Evolutionary conservation across 768 basidiomycete genomes (phyloP).

Genomic region (Russula dissimulans): DNA sequence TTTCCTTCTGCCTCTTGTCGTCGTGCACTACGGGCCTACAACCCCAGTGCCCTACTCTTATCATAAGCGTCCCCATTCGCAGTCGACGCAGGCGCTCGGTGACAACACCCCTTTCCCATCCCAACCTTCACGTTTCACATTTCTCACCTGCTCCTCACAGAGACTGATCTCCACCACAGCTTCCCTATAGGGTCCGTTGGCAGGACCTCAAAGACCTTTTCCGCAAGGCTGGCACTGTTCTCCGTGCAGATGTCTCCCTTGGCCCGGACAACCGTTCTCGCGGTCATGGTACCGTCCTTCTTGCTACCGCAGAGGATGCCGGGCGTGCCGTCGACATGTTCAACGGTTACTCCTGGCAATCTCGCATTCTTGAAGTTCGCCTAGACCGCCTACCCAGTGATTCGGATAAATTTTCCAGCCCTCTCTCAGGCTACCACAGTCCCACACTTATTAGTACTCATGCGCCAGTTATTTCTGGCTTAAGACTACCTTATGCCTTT

Average conservation of each 20-base stretch:
- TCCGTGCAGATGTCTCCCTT: constrained; percentile 43
- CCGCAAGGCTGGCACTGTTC: constrained; percentile 73
- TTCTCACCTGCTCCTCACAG: not conserved
- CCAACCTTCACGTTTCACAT: constrained; percentile 5
- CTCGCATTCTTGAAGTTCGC: constrained; percentile 82
- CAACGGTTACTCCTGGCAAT: constrained; percentile 97
- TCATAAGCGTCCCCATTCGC: not conserved
- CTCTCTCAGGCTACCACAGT: constrained; percentile 4
- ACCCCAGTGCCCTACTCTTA: not conserved
- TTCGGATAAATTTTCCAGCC: constrained; percentile 19
- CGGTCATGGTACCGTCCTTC: constrained; percentile 90
- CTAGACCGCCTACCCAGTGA: constrained; percentile 61
- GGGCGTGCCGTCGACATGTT: constrained; percentile 92
- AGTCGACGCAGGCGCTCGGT: not conserved
- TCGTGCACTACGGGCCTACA: not conserved
- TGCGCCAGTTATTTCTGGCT: constrained; percentile 4
- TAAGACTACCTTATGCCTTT: constrained; percentile 1
- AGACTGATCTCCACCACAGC: constrained; percentile 33
- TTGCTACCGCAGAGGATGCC: constrained; percentile 92
- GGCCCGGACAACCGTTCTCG: constrained; percentile 86
- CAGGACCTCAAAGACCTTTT: constrained; percentile 99
- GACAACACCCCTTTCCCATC: not conserved
- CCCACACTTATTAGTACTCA: constrained; percentile 8
- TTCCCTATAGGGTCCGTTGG: constrained; percentile 97
- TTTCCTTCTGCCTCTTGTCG: not conserved